Percentiles rank a stretch among this genome's conserved stretches.
These are phyloP conservation scores for Corymbia maculata DNA, from an alignment of 345 rosid genomes.

Conservation along the genomic window DNA sequence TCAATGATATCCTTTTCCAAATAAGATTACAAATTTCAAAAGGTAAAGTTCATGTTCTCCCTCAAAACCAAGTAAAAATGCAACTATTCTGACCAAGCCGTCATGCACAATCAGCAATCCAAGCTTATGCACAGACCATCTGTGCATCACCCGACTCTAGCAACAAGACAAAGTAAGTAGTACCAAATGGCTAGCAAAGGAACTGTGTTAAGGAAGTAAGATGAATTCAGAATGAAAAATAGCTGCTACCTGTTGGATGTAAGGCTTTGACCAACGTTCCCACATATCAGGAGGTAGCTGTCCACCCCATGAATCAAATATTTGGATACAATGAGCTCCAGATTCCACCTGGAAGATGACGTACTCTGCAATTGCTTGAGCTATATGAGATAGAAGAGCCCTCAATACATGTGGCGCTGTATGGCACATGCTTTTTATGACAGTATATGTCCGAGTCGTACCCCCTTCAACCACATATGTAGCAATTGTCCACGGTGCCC, in stretches of 20 bases:
- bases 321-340: slow-evolving; percentile 91
- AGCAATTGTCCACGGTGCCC: slow-evolving; percentile 95
- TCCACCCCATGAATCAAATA: slow-evolving; percentile 99
- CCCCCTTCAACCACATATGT: slow-evolving; percentile 93
- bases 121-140: background rate
- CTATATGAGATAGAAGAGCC: slow-evolving; percentile 71
- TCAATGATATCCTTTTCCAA: background rate
- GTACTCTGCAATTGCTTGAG: slow-evolving; percentile 67
- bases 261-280: slow-evolving; percentile 87
- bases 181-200: background rate
- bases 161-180: background rate
- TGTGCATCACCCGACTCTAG: background rate
- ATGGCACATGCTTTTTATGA: slow-evolving; percentile 88
- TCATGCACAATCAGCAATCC: background rate
- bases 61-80: background rate
- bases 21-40: background rate
- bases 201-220: background rate
- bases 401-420: slow-evolving; percentile 62
- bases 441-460: slow-evolving; percentile 71
- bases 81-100: background rate
- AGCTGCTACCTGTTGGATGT: slow-evolving; percentile 56
- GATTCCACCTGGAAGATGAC: slow-evolving; percentile 79
- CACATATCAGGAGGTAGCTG: slow-evolving; percentile 86
- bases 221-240: background rate
- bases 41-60: background rate